Evolutionary conservation across 768 basidiomycete species (phyloP).

Genomic region (Kwoniella dejecticola): DNA sequence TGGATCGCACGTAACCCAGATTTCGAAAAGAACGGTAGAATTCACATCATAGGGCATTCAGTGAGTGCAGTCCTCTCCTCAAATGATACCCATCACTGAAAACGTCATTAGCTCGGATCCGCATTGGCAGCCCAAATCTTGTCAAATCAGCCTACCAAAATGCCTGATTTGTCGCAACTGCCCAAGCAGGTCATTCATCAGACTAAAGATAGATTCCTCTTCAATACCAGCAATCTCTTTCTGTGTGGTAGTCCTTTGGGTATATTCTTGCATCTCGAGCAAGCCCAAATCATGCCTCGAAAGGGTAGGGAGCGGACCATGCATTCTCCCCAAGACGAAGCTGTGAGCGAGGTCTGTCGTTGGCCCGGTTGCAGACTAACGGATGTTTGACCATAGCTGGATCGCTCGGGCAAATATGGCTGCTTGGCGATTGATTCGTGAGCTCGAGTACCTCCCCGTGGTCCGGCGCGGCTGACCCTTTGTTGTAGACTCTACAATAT

Average conservation of each 20-base stretch:
- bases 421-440: constrained; percentile 58
- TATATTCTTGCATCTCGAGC: constrained; percentile 59
- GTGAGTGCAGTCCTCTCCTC: constrained; percentile 34
- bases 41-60: constrained; percentile 59
- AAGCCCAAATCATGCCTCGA: constrained; percentile 58
- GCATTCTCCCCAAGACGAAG: constrained; percentile 58
- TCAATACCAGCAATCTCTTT: constrained; percentile 57
- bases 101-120: constrained; percentile 57
- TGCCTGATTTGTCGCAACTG: constrained; percentile 55
- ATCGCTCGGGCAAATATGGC: constrained; percentile 58
- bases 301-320: constrained; percentile 58
- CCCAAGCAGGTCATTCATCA: constrained; percentile 51
- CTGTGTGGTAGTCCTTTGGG: constrained; percentile 58
- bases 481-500: constrained; percentile 58
- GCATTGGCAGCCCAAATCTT: constrained; percentile 58
- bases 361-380: neutral
- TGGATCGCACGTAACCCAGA: constrained; percentile 59
- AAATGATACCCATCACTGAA: too few relatives aligned
- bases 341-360: constrained; percentile 42
- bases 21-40: constrained; percentile 56
- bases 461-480: constrained; percentile 12
- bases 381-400: constrained; percentile 44
- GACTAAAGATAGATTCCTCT: constrained; percentile 55
- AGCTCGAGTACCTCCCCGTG: neutral
- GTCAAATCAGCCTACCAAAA: constrained; percentile 58